A percentile compares a stretch with the other conserved stretches of the same genome.
phyloP scores from a whole-genome alignment of 805 yeast genomes.

The Candida morakotiae region DNA sequence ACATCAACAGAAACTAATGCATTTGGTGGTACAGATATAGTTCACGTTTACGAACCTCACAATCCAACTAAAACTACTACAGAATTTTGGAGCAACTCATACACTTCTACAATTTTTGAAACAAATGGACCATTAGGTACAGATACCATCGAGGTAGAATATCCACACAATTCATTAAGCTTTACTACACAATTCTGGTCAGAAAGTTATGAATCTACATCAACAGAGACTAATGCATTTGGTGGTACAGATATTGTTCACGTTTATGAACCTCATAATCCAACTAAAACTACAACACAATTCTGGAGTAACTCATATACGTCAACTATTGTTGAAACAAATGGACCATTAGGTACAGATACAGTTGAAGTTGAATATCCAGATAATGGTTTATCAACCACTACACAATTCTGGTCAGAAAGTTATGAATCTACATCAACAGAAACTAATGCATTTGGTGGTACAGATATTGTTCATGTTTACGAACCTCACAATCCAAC shows the following conservation, averaged over 20 bases:
- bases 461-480: not conserved
- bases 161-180: constrained; percentile 12
- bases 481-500: constrained; percentile 8
- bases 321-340: not conserved
- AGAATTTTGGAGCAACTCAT: not conserved
- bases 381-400: not conserved
- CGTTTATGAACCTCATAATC: constrained; percentile 2
- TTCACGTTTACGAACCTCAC: not conserved
- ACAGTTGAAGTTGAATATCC: constrained; percentile 1
- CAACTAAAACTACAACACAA: constrained; percentile 10
- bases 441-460: not conserved
- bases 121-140: not conserved
- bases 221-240: not conserved
- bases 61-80: not conserved
- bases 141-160: constrained; percentile 15
- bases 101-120: not conserved
- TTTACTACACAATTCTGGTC: constrained; percentile 3
- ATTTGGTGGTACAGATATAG: constrained; percentile 9
- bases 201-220: constrained; percentile 5
- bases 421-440: constrained; percentile 5
- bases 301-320: constrained; percentile 9
- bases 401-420: not conserved
- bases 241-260: not conserved
- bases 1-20: constrained; percentile 2
- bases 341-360: not conserved